These are phyloP conservation scores for Funneliformis geosporum DNA, from an alignment of 192 early-diverging fungal species.

Conservation along the genomic window DNA sequence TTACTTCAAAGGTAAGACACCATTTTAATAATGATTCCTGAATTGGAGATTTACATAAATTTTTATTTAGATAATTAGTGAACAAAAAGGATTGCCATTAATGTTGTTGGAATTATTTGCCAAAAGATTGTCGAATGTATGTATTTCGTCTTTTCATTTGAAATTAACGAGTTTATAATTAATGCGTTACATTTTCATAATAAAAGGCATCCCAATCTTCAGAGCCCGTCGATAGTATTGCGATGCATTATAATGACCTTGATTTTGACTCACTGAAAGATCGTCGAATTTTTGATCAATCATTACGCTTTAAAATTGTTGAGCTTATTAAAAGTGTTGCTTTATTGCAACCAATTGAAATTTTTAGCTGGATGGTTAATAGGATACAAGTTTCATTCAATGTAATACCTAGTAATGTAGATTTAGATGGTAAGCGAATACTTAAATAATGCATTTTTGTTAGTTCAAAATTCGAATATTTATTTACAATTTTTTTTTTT, in stretches of 20 bases:
- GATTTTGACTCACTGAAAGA: slow-evolving; percentile 12
- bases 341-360: neutral
- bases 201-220: neutral
- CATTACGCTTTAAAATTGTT: slow-evolving; percentile 6
- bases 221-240: neutral
- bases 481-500: neutral
- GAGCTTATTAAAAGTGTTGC: neutral
- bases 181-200: neutral
- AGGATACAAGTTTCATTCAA: neutral
- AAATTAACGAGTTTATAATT: neutral
- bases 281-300: neutral
- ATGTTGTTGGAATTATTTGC: slow-evolving; percentile 21
- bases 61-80: slow-evolving; percentile 2
- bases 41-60: neutral
- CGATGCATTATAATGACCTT: neutral
- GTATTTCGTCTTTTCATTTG: neutral
- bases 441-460: neutral
- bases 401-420: neutral
- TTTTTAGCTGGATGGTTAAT: slow-evolving; percentile 7
- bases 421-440: slow-evolving; percentile 1
- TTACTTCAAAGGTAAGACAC: neutral
- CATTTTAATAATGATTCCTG: neutral
- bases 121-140: neutral
- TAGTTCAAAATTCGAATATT: neutral
- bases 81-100: neutral